phyloP scores from a whole-genome alignment of 345 rosid species.

The Rhodamnia rubescens region DNA sequence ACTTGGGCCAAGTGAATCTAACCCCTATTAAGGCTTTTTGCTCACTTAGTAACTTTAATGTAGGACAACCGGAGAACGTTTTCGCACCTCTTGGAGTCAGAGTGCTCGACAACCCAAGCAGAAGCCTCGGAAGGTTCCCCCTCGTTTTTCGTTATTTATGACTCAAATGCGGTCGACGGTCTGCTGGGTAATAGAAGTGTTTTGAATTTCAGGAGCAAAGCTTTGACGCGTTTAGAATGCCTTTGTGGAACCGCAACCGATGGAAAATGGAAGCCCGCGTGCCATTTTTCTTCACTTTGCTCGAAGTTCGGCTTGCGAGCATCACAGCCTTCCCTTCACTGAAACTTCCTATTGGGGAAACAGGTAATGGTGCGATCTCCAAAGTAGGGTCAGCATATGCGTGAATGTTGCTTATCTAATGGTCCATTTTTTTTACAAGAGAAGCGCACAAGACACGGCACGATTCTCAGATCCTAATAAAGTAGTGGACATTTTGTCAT shows the following conservation, averaged over 20 bases:
- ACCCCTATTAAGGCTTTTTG: background rate
- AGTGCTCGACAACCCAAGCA: conserved; percentile 37
- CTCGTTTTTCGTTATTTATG: background rate
- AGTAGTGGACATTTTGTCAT: background rate
- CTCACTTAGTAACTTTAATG: background rate
- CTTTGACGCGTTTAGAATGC: background rate
- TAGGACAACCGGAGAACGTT: conserved; percentile 19
- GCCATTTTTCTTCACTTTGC: background rate
- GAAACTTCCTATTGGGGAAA: background rate
- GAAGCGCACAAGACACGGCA: background rate
- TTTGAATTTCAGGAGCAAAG: background rate
- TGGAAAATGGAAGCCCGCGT: background rate
- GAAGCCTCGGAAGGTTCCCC: conserved; percentile 9
- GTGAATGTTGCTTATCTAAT: background rate
- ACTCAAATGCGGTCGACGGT: background rate
- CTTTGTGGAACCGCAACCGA: background rate
- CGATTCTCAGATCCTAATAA: background rate
- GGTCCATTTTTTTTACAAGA: background rate
- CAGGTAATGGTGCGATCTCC: background rate
- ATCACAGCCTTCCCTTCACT: background rate
- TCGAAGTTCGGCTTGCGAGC: background rate
- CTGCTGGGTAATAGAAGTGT: background rate
- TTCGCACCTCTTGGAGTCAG: conserved; percentile 29
- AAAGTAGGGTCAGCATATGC: background rate
- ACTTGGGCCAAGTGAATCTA: background rate